These are phyloP conservation scores for Linum tenue DNA, from an alignment of 345 rosid species.

Conservation along the genomic window DNA sequence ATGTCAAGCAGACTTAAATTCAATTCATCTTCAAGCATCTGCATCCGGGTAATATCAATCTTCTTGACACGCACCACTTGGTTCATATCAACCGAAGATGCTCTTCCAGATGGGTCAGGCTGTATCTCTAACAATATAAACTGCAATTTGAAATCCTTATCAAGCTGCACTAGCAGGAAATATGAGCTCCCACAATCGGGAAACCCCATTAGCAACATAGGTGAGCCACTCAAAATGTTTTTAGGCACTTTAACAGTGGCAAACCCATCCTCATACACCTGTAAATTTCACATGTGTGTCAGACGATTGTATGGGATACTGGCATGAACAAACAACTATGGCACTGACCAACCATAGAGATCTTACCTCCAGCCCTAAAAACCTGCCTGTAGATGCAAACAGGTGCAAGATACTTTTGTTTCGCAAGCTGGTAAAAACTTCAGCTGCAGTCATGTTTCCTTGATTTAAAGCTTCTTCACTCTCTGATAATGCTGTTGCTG, in stretches of 20 bases:
- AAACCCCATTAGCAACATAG: conserved; percentile 72
- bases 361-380: conserved; percentile 88
- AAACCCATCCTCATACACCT: conserved; percentile 80
- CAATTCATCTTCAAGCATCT: conserved; percentile 74
- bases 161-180: conserved; percentile 79
- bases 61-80: conserved; percentile 50
- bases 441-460: conserved; percentile 67
- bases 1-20: conserved; percentile 53
- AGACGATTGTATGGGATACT: conserved; percentile 6
- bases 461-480: conserved; percentile 92
- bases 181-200: conserved; percentile 81
- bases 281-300: conserved; percentile 25
- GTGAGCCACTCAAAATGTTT: conserved; percentile 46
- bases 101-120: conserved; percentile 43
- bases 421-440: conserved; percentile 73
- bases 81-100: conserved; percentile 43
- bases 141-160: conserved; percentile 82
- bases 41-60: conserved; percentile 77
- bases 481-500: conserved; percentile 45
- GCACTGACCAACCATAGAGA: not conserved
- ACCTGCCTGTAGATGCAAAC: conserved; percentile 80
- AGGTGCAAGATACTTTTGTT: conserved; percentile 82
- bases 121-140: conserved; percentile 68
- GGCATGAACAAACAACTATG: conserved; percentile 1
- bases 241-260: conserved; percentile 64